Base-by-base conservation (phyloP, 768 basidiomycete genomes). In the Tubosaeta sp. region DNA sequence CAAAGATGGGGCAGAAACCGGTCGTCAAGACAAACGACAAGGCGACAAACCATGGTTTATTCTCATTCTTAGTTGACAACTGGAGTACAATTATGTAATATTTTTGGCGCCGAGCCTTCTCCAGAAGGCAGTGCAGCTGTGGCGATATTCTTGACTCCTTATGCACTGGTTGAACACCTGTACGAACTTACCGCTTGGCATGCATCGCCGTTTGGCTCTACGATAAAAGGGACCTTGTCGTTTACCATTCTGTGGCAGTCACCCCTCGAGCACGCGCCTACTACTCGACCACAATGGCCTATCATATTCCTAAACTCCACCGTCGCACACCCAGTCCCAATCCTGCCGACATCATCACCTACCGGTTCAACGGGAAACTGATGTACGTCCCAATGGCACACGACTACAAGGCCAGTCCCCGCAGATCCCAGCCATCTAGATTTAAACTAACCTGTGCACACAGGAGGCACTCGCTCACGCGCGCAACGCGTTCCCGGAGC, bases 391-490 rank as follows among this genome's bases (percentile, higher is more conserved):
- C 70, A 1, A 74, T 73, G 1, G 70, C 75, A 10, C 46, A 61
- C 30, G 61, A 66, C 39, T 80, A 79, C 49, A 58, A 71, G 57
- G 82, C 80, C 34, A 48, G 72, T 58, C 39, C 41, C n/a, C 35
- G 13, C 25, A 19, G n/a, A 0, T 14, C 11, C 38, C n/a, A n/a
- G n/a, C 16, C 16, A 42, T 18, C 13, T 21, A 8, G n/a, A 14
- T n/a, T 34, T 8, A 16, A 18, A 9, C 36, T 48, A 29, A 48
- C 39, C 16, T 22, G 31, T 3, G 4, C 16, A 13, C 21, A 19
- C 34, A 82, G 81, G 64, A 76, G 67, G 82, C 82, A 0, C 59
- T 84, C 27, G 68, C 71, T 21, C 69, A 76, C 32, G 81, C 78
- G 4, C 72, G 74, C 34, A 71, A 76, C 48, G 80, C 77, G 38